Evolutionary conservation across 176 grass and related monocot genomes (phyloP), one percentile per base, ranked within the genome.

Genomic region (Zizania latifolia): DNA sequence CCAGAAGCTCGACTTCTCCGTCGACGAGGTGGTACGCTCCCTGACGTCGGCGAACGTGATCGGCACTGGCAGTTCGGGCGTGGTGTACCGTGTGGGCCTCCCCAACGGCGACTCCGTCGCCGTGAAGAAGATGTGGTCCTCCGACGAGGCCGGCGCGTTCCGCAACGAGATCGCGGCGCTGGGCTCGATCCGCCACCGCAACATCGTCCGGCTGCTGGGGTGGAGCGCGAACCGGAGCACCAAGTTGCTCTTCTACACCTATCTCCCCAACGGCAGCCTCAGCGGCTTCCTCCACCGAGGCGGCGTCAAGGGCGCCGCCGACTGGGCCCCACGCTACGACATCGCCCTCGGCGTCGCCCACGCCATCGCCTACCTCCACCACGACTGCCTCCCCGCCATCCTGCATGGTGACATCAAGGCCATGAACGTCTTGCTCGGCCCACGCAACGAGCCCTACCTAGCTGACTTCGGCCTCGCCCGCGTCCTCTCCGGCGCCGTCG

Each of bases 41-140:
- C 70, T 97, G 56, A 89, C 86, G 39, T 91, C 94, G 26, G 89
- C 86, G 28, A 98, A 98, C 67, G 94, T 93, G 77, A 87, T 98
- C 58, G 94, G 94, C 1, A 93, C 91, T 0, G 94, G 94, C 1
- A 94, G 94, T 80, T 98, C 94, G 4, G 91, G 91, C 21, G 94
- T 97, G 28, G 94, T 98, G 30, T 98, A 93, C 91, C 87, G 88
- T 6, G 86, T 94, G 37, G 74, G 22, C 3, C 85, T 92, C 3
- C 86, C 88, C 0, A 67, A 21, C 55, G 94, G 94, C 15, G 84
- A 89, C n/a, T 46, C 78, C 2, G 39, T 98, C 1, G 94, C 94
- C 4, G 91, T 98, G 37, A 98, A 98, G 82, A 98, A 93, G 83
- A 92, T 98, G 91, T 98, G 94, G 94, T 93, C 94, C n/a, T 71